Evolutionary conservation across 768 basidiomycete genomes (phyloP), one percentile per base, ranked within the genome.

Genomic region (Pulveroboletus sp.): DNA sequence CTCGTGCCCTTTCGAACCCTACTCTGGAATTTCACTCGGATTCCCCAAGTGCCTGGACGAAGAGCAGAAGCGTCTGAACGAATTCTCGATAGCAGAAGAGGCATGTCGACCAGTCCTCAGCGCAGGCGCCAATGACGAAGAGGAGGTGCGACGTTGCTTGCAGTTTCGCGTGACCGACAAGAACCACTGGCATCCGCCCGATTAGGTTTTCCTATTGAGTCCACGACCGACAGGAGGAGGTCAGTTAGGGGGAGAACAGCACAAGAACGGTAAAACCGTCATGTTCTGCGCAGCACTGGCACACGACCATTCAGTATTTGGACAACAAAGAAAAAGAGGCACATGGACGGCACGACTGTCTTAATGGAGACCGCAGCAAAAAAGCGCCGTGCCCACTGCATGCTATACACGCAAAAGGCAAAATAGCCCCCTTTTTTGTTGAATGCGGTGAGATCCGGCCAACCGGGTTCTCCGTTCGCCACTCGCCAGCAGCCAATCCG

Each of bases 351-450:
- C 94, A 49, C 84, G 95, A 55, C 85, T 91, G 62, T 38, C 48
- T 40, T 25, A 42, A 60, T 34, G 52, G 41, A 42, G 33, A 6
- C 42, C 85, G 88, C 71, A 97, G 94, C 50, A 91, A 92, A 29
- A 82, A 83, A 60, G 75, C 87, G 71, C 94, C 91, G 19, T 72
- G 87, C 64, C 5, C 74, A 91, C 69, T 93, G 97, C 75, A 47
- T 61, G 58, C 50, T 35, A 20, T 34, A 33, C 49, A 53, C 62
- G 36, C 42, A 65, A 84, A 84, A 71, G 81, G 82, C 66, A 93
- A 92, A 72, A 85, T 89, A 61, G 82, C 91, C 16, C 76, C 60
- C 45, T 44, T 42, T 45, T 77, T 64, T 91, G 90, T 64, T 89
- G 90, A 40, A 87, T 11, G 10, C 16, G 92, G 24, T 83, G 94